These are phyloP conservation scores for Vanrija sp. DNA, from an alignment of 1,284 basidiomycete species.

Conservation along the genomic window DNA sequence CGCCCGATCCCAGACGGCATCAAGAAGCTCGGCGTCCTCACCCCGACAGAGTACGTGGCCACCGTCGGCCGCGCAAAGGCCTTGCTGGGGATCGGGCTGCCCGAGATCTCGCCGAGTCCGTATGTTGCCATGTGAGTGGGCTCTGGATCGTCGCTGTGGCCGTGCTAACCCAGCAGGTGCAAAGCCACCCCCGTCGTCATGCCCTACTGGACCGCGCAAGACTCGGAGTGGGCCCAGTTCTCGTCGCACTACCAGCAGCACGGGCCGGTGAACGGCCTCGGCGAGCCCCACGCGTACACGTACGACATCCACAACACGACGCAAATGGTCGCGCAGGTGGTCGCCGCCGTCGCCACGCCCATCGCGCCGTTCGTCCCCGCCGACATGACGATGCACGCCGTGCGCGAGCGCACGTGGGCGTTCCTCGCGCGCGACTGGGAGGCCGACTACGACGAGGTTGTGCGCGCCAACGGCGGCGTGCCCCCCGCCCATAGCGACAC, in stretches of 20 bases:
- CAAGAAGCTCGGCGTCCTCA: conserved; percentile 19
- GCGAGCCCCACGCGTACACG: conserved; percentile 41
- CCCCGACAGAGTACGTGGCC: conserved; percentile 26
- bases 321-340: conserved; percentile 19
- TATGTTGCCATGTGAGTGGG: conserved; percentile 14
- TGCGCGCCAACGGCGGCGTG: conserved; percentile 12
- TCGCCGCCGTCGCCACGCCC: conserved; percentile 24
- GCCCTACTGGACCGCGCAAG: conserved; percentile 23
- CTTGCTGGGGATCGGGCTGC: conserved; percentile 40
- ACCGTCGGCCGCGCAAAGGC: conserved; percentile 32
- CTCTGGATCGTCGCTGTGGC: no score
- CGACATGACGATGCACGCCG: conserved; percentile 25
- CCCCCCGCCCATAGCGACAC: no score
- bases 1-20: conserved; percentile 36
- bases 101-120: conserved; percentile 38
- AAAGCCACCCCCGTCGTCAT: conserved; percentile 45
- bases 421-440: conserved; percentile 29
- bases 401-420: conserved; percentile 13
- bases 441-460: conserved; percentile 17
- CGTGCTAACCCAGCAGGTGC: conserved; percentile 39
- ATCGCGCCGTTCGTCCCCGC: conserved; percentile 30
- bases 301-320: conserved; percentile 29
- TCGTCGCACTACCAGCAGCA: conserved; percentile 23
- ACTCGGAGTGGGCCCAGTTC: not conserved
- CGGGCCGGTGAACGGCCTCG: conserved; percentile 35